Evolutionary conservation across 2,329 filamentous ascomycete genomes (phyloP), one percentile per base, ranked within the genome.

Genomic region (Monilinia polystroma): DNA sequence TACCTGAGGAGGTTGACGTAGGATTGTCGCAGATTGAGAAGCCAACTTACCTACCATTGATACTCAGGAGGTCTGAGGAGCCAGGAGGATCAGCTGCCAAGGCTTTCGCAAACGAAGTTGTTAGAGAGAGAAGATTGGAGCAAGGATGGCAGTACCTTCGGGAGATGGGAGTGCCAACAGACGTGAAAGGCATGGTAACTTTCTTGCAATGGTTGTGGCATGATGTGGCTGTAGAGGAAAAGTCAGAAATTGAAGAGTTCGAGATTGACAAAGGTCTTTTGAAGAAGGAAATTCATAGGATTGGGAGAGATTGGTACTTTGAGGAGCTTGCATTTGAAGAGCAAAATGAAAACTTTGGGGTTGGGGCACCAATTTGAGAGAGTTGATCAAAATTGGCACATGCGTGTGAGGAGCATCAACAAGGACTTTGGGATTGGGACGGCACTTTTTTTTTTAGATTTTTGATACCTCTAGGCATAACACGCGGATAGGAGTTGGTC

Each of bases 121-220:
- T 72, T 16, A 65, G 63, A 1, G 67, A 70, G 7, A 67, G 55
- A 49, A 68, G 72, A 26, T 45, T 74, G 12, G 52, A 70, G 64
- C 72, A 74, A 35, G 62, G 38, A 45, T 64, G 62, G 62, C 49
- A 64, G n/a, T 64, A 47, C 10, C 62, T 64, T 2, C 7, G 8
- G 2, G 62, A 64, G 51, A 56, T 56, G 51, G 18, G 26, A 8
- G 38, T 35, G 10, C 51, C n/a, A 7, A 64, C 23, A 20, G 49
- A 64, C 16, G 32, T 1, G 26, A 63, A 59, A 11, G 38, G 23
- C 8, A n/a, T 20, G 2, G 29, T 18, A 18, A 23, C 10, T 32
- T 62, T 62, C n/a, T 14, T 52, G 3, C 18, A 62, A 4, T 62
- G 58, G 58, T 12, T 62, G 6, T 62, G 47, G 20, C 45, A 62